Conservation (phyloP, 176 grass and related monocot genomes). For the Lolium multiflorum region DNA sequence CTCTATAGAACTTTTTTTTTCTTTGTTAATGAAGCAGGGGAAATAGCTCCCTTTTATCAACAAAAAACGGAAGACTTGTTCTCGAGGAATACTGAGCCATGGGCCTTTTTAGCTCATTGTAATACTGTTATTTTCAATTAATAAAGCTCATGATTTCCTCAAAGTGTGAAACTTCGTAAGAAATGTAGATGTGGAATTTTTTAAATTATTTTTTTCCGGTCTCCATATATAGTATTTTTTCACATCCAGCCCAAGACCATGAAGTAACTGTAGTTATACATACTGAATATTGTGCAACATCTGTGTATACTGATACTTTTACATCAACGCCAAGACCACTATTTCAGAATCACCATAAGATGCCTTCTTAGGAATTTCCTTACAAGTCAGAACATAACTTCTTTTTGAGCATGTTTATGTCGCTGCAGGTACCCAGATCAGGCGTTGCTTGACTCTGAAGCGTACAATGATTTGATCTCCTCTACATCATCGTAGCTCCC, state of each 20-base stretch:
- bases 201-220: not conserved
- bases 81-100: too few species aligned
- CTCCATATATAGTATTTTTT: not conserved
- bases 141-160: too few species aligned
- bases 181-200: too few species aligned
- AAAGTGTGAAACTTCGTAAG: too few species aligned
- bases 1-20: too few species aligned
- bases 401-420: not conserved
- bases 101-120: too few species aligned
- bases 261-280: not conserved
- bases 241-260: not conserved
- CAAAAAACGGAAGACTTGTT: too few species aligned
- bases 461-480: conserved; percentile 83
- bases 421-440: conserved; percentile 17
- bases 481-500: conserved; percentile 95
- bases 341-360: not conserved
- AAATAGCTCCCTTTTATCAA: too few species aligned
- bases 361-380: not conserved
- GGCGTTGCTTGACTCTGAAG: conserved; percentile 45
- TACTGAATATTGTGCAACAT: not conserved
- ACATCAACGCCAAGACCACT: not conserved
- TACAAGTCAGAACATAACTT: not conserved
- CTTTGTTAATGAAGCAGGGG: too few species aligned
- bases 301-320: not conserved
- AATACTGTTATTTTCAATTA: too few species aligned